Evolutionary conservation across 2,329 filamentous ascomycete species (phyloP).

Genomic region (Aspergillus caelatus): DNA sequence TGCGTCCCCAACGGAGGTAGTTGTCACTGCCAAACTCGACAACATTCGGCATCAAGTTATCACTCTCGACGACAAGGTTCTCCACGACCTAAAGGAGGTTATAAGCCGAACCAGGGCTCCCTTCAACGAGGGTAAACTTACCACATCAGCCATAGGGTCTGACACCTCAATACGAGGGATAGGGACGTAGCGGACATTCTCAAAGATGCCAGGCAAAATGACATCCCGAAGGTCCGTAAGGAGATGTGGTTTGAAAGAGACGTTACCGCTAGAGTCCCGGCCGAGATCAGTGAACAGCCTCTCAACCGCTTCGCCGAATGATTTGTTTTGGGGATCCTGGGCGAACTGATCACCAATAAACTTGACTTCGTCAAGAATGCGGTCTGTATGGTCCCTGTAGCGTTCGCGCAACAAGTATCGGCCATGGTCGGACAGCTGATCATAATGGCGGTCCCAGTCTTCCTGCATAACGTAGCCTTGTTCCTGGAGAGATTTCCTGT

Average conservation of each 20-base stretch:
- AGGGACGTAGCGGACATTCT: slow-evolving; percentile 85
- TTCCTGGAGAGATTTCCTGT: slow-evolving; percentile 75
- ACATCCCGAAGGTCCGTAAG: slow-evolving; percentile 86
- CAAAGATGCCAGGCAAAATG: slow-evolving; percentile 79
- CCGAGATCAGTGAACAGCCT: slow-evolving; percentile 92
- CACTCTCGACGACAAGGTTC: slow-evolving; percentile 91
- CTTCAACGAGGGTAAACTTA: slow-evolving; percentile 19
- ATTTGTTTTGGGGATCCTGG: slow-evolving; percentile 80
- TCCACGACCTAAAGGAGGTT: slow-evolving; percentile 65
- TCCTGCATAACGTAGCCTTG: slow-evolving; percentile 91
- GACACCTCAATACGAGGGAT: slow-evolving; percentile 92
- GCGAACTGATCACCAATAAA: slow-evolving; percentile 90
- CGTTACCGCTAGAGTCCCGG: slow-evolving; percentile 79
- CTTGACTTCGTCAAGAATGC: slow-evolving; percentile 84
- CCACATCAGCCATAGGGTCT: slow-evolving; percentile 79
- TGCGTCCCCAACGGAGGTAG: slow-evolving; percentile 93
- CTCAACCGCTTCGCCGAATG: slow-evolving; percentile 73
- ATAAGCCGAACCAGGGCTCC: background rate
- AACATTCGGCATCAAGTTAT: slow-evolving; percentile 94
- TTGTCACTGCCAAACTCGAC: slow-evolving; percentile 89
- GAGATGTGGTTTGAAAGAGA: slow-evolving; percentile 88
- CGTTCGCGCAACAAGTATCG: slow-evolving; percentile 84
- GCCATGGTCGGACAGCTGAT: slow-evolving; percentile 80
- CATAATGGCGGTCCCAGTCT: slow-evolving; percentile 77
- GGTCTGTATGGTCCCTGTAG: slow-evolving; percentile 83